Conservation (phyloP, 78 protist genomes). For the Dictyostelium capitatum region DNA sequence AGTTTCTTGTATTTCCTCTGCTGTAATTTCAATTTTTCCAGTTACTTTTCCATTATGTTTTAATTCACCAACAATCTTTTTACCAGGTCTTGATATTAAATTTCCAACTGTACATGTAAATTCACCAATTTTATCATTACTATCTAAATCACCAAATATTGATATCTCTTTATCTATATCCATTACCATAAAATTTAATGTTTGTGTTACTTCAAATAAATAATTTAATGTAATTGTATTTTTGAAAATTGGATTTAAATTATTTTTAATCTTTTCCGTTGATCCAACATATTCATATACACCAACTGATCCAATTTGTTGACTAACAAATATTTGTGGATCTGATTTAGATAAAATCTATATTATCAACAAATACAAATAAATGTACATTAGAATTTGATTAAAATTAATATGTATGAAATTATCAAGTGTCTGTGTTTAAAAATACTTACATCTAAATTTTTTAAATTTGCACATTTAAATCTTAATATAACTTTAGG, state of each 20-base stretch:
- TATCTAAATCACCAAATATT: background rate
- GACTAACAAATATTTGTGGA: constrained; percentile 30
- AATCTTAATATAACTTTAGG: constrained; percentile 14
- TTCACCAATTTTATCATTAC: constrained; percentile 5
- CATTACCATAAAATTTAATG: background rate
- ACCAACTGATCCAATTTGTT: background rate
- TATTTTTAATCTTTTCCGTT: constrained; percentile 47
- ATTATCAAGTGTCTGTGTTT: too few species aligned
- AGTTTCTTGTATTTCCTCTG: constrained; percentile 8
- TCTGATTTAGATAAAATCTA: background rate
- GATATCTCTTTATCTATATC: background rate
- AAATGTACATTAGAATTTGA: too few species aligned
- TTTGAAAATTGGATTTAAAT: constrained; percentile 4
- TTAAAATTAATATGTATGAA: too few species aligned
- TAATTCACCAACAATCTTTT: background rate
- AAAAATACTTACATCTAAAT: background rate
- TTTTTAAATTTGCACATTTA: background rate
- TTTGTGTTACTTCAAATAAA: constrained; percentile 30
- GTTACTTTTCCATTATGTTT: background rate
- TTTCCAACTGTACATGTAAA: background rate
- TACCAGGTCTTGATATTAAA: background rate
- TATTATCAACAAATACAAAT: too few species aligned
- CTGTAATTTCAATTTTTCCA: constrained; percentile 37
- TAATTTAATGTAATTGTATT: background rate
- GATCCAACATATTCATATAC: background rate